These are phyloP conservation scores for Macrolepiota albuminosa DNA, from an alignment of 768 basidiomycete species.

Conservation along the genomic window DNA sequence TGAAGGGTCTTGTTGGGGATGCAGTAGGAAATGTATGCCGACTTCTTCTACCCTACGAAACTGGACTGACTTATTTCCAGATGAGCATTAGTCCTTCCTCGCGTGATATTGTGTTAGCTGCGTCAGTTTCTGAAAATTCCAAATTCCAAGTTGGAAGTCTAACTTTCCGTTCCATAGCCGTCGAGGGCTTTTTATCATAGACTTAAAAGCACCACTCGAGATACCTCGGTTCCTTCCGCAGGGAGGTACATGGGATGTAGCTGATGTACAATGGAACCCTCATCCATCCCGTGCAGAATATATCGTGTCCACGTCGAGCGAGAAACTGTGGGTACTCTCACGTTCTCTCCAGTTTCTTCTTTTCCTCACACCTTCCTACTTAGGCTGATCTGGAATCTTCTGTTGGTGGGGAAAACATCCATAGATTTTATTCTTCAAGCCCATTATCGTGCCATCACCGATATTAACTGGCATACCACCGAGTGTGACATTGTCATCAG, in stretches of 20 bases:
- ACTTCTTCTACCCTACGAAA: neutral
- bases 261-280: constrained; percentile 91
- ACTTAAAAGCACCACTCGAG: constrained; percentile 81
- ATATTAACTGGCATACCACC: constrained; percentile 94
- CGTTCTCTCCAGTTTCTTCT: neutral
- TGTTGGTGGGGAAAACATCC: constrained; percentile 64
- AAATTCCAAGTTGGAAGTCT: neutral
- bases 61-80: constrained; percentile 31
- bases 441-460: constrained; percentile 94
- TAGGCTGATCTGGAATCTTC: constrained; percentile 94
- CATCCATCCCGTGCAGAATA: constrained; percentile 72
- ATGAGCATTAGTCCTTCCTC: constrained; percentile 90
- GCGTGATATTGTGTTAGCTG: constrained; percentile 86
- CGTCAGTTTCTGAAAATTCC: constrained; percentile 36
- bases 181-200: constrained; percentile 91
- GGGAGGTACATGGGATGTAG: constrained; percentile 94
- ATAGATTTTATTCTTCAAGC: constrained; percentile 84
- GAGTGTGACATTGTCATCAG: constrained; percentile 86
- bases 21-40: constrained; percentile 75
- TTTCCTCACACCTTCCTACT: neutral
- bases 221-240: constrained; percentile 94
- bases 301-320: constrained; percentile 83
- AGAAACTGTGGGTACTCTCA: constrained; percentile 63
- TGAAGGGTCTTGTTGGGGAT: constrained; percentile 75
- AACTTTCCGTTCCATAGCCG: constrained; percentile 37